A percentile compares a stretch with the other conserved stretches of the same genome.
Evolutionary conservation across 257 asterid species (phyloP).

Genomic region (Jacaranda mimosifolia): DNA sequence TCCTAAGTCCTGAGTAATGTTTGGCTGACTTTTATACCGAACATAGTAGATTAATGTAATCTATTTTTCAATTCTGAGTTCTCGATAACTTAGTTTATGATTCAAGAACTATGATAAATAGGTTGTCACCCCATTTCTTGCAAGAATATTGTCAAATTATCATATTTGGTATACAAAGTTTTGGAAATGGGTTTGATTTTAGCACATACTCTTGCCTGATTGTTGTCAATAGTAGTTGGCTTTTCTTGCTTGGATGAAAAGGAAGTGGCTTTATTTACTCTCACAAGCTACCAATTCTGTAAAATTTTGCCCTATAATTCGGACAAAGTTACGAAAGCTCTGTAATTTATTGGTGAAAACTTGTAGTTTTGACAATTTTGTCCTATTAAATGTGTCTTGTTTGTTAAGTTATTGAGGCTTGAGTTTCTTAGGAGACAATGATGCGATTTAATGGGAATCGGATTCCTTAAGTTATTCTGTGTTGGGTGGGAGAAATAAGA

Average conservation of each 20-base stretch:
- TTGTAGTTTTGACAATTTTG: background rate
- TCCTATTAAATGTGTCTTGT: background rate
- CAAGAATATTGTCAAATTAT: slow-evolving; percentile 14
- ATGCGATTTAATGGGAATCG: slow-evolving; percentile 10
- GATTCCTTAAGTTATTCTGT: background rate
- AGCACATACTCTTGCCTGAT: slow-evolving; percentile 14
- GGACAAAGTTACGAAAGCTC: background rate
- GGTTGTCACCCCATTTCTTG: slow-evolving; percentile 21
- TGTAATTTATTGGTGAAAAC: background rate
- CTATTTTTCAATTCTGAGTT: too few species aligned
- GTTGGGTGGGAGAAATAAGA: background rate
- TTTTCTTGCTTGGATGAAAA: slow-evolving; percentile 16
- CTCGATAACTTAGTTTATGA: background rate
- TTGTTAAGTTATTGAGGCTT: background rate
- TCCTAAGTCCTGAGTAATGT: background rate
- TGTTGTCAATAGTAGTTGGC: slow-evolving; percentile 34
- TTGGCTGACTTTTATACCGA: background rate
- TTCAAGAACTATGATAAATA: background rate
- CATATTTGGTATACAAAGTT: slow-evolving; percentile 24
- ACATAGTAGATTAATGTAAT: background rate
- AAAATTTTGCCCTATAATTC: background rate
- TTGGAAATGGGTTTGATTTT: slow-evolving; percentile 2
- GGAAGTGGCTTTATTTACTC: slow-evolving; percentile 19
- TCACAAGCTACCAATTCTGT: slow-evolving; percentile 29
- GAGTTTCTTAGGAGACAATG: background rate